Percentiles rank a stretch among this genome's conserved stretches.
phyloP scores from a whole-genome alignment of 495 filamentous ascomycete species.

The Xanthoparmelia taractica region DNA sequence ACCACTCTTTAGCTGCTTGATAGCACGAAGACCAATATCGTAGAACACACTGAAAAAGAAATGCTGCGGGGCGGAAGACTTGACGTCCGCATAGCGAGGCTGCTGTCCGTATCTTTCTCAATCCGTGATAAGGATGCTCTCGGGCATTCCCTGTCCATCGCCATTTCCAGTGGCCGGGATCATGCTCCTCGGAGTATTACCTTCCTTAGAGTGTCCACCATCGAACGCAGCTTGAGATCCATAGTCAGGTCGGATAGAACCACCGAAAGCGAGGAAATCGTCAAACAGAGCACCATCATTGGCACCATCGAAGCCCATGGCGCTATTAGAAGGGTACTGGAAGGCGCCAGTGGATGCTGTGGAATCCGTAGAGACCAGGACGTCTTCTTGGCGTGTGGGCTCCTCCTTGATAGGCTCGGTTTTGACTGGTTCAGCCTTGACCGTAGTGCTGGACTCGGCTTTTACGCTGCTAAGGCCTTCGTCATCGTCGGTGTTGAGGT shows the following conservation, averaged over 20 bases:
- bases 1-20: background rate
- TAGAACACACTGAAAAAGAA: background rate
- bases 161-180: background rate
- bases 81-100: background rate
- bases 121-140: constrained; percentile 17
- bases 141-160: background rate
- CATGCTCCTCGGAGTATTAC: background rate
- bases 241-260: background rate
- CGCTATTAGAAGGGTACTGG: background rate
- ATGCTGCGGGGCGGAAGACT: background rate
- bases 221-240: background rate
- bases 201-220: background rate
- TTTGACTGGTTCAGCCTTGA: constrained; percentile 3
- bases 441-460: constrained; percentile 23
- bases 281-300: background rate
- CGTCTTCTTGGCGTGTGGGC: background rate
- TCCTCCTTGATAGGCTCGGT: constrained; percentile 13
- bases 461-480: constrained; percentile 33
- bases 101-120: background rate
- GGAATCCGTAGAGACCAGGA: background rate
- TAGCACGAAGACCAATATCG: background rate
- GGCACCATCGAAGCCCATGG: constrained; percentile 8
- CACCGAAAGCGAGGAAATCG: constrained; percentile 8
- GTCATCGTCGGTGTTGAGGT: constrained; percentile 32
- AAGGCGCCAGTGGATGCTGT: background rate